These are phyloP conservation scores for Capsicum pubescens DNA, from an alignment of 257 asterid species.

Conservation along the genomic window DNA sequence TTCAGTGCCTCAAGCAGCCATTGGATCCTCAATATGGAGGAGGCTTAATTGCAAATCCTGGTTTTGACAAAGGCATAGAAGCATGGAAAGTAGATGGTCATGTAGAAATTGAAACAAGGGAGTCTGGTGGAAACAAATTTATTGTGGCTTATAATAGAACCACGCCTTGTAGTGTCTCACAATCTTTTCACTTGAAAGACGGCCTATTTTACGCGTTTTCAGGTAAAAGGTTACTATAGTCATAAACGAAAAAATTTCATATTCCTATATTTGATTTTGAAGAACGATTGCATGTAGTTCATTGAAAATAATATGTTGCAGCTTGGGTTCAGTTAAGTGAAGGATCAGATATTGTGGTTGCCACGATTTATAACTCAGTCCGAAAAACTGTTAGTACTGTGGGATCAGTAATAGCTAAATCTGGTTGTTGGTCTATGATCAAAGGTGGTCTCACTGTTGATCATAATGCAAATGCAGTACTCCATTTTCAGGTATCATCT, in stretches of 20 bases:
- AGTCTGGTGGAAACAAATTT: constrained; percentile 43
- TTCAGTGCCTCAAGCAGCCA: constrained; percentile 50
- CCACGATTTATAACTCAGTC: constrained; percentile 25
- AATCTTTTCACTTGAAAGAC: constrained; percentile 35
- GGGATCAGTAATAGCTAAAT: constrained; percentile 55
- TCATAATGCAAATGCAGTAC: constrained; percentile 28
- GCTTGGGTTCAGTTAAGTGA: constrained; percentile 57
- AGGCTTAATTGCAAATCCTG: constrained; percentile 43
- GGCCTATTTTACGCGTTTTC: constrained; percentile 47
- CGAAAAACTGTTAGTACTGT: background rate
- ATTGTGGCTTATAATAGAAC: constrained; percentile 44
- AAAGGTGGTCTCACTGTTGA: constrained; percentile 60
- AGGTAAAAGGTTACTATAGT: constrained; percentile 35
- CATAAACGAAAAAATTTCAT: background rate
- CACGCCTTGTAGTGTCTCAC: constrained; percentile 39
- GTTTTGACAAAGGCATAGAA: constrained; percentile 35
- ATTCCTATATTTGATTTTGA: constrained; percentile 5
- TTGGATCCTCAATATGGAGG: constrained; percentile 53
- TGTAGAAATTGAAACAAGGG: constrained; percentile 33
- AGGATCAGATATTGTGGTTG: constrained; percentile 45
- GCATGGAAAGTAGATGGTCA: constrained; percentile 41
- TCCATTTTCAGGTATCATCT: constrained; percentile 42
- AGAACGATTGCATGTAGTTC: background rate
- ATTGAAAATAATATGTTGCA: constrained; percentile 20
- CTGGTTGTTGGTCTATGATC: constrained; percentile 63